Evolutionary conservation across 2,329 filamentous ascomycete species (phyloP), one percentile per base, ranked within the genome.

Genomic region (Aspergillus tanneri): DNA sequence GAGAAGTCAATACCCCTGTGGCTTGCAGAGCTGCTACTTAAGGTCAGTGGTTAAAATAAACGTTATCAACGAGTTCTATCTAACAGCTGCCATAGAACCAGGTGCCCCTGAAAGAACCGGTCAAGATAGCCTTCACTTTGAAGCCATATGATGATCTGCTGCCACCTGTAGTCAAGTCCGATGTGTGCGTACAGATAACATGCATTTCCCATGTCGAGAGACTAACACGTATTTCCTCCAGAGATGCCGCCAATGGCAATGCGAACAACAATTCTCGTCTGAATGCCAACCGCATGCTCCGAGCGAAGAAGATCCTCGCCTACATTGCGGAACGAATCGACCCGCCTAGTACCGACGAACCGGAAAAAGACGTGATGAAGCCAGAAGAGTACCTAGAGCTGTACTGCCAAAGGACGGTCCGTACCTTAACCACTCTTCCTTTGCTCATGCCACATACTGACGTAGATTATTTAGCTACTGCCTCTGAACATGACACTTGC

Each of bases 241-340:
- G 64, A 12, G 52, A 59, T 5, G 49, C 49, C 37, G 40, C 52
- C 11, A 65, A 56, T 28, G 60, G 55, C 25, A 60, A 54, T 11
- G 59, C 56, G n/a, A 60, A 57, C 48, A 81, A 86, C 43, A 95
- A 92, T 68, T 92, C 91, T 57, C 85, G 93, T 19, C 78, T 99
- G 43, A 99, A 97, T 66, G 93, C 93, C 9, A 99, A 97, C 65
- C 83, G 92, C 46, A 97, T 99, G 93, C 78, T 99, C 42, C 83
- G 93, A 38, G 90, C 95, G 3, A 92, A 90, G 73, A 99, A 99
- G 76, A 93, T 99, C 18, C 73, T 97, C 49, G 83, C 85, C 0
- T 99, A 99, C 62, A 83, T 99, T 14, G 89, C 90, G 1, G 93
- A 99, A 70, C 82, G 91, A 46, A 92, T 99, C 49, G 92, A 97